Evolutionary conservation across 345 rosid species (phyloP).

Genomic region (Sonneratia caseolaris): DNA sequence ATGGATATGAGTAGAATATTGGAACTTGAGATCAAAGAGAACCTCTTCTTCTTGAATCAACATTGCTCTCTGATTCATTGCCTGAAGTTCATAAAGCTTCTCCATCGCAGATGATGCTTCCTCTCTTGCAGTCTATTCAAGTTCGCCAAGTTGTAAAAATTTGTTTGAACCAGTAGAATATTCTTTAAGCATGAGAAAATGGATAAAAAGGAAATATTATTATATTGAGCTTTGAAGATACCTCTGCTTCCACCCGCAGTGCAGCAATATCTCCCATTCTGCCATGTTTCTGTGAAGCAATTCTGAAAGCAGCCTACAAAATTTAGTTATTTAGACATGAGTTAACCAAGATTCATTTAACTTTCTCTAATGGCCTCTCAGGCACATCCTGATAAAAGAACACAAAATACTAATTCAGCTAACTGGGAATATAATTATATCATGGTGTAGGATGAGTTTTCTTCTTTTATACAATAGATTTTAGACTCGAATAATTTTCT

Average conservation of each 20-base stretch:
- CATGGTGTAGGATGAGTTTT: background rate
- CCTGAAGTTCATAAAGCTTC: slow-evolving; percentile 59
- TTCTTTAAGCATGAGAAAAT: background rate
- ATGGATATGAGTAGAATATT: background rate
- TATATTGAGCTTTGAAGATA: slow-evolving; percentile 14
- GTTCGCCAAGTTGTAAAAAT: slow-evolving; percentile 3
- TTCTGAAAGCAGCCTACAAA: slow-evolving; percentile 63
- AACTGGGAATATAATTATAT: background rate
- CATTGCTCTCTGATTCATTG: slow-evolving; percentile 58
- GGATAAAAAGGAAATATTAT: background rate
- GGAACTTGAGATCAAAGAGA: background rate
- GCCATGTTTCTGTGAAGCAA: slow-evolving; percentile 43
- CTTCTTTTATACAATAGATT: background rate
- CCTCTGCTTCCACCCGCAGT: slow-evolving; percentile 73
- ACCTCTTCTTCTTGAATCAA: slow-evolving; percentile 93
- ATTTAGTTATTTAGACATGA: slow-evolving; percentile 1
- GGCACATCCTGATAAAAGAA: background rate
- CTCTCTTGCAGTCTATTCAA: slow-evolving; percentile 52
- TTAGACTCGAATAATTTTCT: background rate
- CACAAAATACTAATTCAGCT: too few species aligned
- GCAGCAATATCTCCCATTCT: slow-evolving; percentile 39
- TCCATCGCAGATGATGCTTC: slow-evolving; percentile 60
- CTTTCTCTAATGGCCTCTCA: background rate
- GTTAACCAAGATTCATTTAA: slow-evolving; percentile 1
- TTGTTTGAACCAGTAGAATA: slow-evolving; percentile 1